Evolutionary conservation across 2,329 filamentous ascomycete genomes (phyloP), one percentile per base, ranked within the genome.

Genomic region (Tolypocladium guangdongense): DNA sequence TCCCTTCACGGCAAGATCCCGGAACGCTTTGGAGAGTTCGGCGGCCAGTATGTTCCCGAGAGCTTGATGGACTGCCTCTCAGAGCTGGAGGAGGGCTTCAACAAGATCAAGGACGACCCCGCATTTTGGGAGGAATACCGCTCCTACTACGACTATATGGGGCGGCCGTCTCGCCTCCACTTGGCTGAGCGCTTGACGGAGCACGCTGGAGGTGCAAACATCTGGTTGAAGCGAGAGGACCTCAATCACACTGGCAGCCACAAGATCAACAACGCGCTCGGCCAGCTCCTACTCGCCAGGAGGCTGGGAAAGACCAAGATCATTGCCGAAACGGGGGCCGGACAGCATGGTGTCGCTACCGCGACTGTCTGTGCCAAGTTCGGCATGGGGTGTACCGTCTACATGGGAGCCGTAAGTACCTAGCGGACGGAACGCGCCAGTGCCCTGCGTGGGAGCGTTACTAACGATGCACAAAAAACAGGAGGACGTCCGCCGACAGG

Each of bases 251-350:
- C 93, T 10, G 93, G 93, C 60, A 95, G 88, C 58, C 93, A 99
- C 79, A 99, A 99, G 81, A 97, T 99, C 78, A 99, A 99, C 78
- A 99, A 99, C 64, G 93, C 93, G 0, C 77, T 99, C 10, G 93
- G 93, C 2, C 93, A 99, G 71, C 84, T 96, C 49, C 80, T 99
- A 16, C 75, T 99, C 39, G 93, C 93, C 2, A 81, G 81, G 62
- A 80, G 90, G 57, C 74, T 99, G 49, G 93, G 93, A 50, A 99
- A 99, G 81, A 96, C 86, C 7, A 87, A 90, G 68, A 97, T 99
- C 63, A 99, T 99, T 62, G 93, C 93, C 49, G 93, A 99, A 74
- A 99, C 93, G 18, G 93, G 93, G 60, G 93, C 93, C 52, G 93
- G 93, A 20, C 93, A 99, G 74, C 93, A 99, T 71, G 93, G 93